A percentile compares a stretch with the other conserved stretches of the same genome.
phyloP scores from a whole-genome alignment of 805 yeast species.

The Metschnikowia proteae region DNA sequence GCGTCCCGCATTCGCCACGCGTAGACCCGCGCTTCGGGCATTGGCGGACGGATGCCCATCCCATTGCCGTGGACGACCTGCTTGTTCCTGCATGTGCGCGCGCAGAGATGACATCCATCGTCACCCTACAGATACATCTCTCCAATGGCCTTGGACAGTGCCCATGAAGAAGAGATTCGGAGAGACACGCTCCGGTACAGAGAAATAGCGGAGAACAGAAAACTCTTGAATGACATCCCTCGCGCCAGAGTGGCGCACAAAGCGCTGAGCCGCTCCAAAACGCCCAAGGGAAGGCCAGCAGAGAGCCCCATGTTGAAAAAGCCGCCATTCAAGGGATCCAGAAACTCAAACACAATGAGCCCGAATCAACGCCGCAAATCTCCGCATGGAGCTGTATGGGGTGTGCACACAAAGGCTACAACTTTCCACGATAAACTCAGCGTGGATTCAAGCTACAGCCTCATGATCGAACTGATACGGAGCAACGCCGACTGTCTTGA shows the following conservation, averaged over 20 bases:
- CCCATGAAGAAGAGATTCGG: constrained; percentile 14
- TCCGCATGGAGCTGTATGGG: background rate
- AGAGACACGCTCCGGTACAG: constrained; percentile 20
- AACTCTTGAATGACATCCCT: background rate
- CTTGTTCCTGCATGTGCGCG: background rate
- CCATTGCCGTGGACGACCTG: too few species aligned
- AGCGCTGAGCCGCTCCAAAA: background rate
- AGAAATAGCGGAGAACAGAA: constrained; percentile 15
- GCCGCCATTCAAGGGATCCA: background rate
- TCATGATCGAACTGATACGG: constrained; percentile 19
- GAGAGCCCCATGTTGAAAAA: constrained; percentile 1
- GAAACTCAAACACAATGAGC: background rate
- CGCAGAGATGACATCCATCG: background rate
- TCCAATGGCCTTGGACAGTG: background rate
- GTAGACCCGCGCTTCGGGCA: too few species aligned
- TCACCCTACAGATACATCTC: background rate
- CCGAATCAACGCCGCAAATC: background rate
- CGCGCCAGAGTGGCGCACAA: background rate
- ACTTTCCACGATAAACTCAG: constrained; percentile 19
- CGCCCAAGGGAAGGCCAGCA: background rate
- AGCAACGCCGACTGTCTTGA: constrained; percentile 19
- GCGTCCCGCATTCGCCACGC: too few species aligned
- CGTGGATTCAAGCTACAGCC: constrained; percentile 18
- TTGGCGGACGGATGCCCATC: too few species aligned
- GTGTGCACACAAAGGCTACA: constrained; percentile 1